Evolutionary conservation across 2,329 filamentous ascomycete species (phyloP), one percentile per base, ranked within the genome.

Genomic region (Penicillium sp.): DNA sequence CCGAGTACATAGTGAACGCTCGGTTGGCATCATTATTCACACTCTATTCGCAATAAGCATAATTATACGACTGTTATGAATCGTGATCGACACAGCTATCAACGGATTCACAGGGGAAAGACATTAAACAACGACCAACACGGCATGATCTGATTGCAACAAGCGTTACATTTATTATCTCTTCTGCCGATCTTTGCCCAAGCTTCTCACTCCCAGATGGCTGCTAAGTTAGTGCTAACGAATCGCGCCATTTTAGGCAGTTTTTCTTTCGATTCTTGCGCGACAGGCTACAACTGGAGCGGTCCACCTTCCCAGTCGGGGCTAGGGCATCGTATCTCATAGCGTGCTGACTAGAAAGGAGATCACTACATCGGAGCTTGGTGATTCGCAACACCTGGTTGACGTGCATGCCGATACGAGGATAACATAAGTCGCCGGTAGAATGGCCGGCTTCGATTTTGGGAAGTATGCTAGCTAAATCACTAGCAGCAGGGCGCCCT

Each of bases 121-220:
- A n/a, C n/a, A n/a, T n/a, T n/a, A n/a, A 35, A 35, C 30, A 3
- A 35, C 12, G 4, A 3, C 30, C 30, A 14, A 35, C 14, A 35
- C 1, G 20, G 40, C 20, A 21, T 23, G 23, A 33, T 33, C 46
- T 42, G 33, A 55, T 47, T 42, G 52, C 45, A 48, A 30, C 30
- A 43, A 55, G 35, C 30, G 52, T 55, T 55, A 48, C 52, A 55
- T 55, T 18, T 30, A 28, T 18, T 46, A 48, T 45, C 40, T 40
- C 43, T 48, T 55, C 38, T 20, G 51, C 47, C 51, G 51, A 53
- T 53, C 51, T 11, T 53, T 47, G 24, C 33, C 18, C 40, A 11
- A 23, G 40, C 18, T 21, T n/a, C 20, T 5, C 40, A 11, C 21
- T 42, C n/a, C 2, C n/a, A n/a, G n/a, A n/a, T n/a, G n/a, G n/a